Conservation (phyloP, 2,329 filamentous ascomycete genomes). For the Penicillium oxalicum region DNA sequence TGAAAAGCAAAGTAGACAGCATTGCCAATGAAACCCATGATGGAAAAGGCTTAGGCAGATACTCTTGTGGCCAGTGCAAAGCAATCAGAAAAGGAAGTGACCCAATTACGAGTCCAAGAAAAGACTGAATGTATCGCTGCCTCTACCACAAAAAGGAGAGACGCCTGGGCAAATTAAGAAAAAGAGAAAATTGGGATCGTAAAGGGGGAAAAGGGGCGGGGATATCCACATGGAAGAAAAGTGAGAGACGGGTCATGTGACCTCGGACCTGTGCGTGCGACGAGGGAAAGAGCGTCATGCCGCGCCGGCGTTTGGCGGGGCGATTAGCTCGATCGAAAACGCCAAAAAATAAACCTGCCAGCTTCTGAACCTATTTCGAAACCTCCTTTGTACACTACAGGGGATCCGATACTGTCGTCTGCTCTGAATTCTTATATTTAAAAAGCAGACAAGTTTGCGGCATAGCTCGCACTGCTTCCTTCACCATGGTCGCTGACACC, state of each 20-base stretch:
- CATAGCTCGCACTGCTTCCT: conserved; percentile 2
- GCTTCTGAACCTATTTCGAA: not conserved
- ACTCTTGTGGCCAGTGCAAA: conserved; percentile 2
- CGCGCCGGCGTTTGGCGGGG: conserved; percentile 1
- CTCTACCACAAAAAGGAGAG: too few relatives aligned
- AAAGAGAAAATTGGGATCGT: not conserved
- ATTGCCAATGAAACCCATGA: conserved; percentile 42
- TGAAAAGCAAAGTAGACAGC: conserved; percentile 68
- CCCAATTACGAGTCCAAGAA: conserved; percentile 8
- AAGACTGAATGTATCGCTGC: conserved; percentile 3
- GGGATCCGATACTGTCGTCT: not conserved
- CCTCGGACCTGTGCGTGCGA: not conserved
- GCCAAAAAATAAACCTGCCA: not conserved
- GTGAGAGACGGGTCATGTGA: conserved; percentile 1
- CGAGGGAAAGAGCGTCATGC: conserved; percentile 1
- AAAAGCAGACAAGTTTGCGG: not conserved
- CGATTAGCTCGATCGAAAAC: not conserved
- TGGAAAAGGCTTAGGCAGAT: conserved; percentile 14
- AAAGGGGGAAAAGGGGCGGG: not conserved
- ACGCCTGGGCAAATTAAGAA: not conserved
- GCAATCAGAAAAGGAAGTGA: conserved; percentile 9
- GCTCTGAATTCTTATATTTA: not conserved
- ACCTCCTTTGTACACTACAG: not conserved
- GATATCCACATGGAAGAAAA: not conserved
- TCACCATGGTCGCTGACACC: conserved; percentile 75